These are phyloP conservation scores for Coelastrella sp. DNA, from an alignment of 139 green algal genomes.

Conservation along the genomic window DNA sequence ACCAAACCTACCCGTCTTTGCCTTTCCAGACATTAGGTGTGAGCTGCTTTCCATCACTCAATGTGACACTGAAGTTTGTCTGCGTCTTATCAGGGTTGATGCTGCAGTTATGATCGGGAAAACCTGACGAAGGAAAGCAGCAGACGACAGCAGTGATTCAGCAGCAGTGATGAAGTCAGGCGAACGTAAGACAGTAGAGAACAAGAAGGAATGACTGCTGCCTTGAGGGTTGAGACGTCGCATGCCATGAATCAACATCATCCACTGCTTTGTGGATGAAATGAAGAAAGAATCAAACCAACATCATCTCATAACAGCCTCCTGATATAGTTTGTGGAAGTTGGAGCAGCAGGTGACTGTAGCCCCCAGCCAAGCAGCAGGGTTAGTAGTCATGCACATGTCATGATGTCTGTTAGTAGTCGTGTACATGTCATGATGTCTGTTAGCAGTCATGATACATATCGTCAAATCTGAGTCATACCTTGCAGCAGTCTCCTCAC, in stretches of 20 bases:
- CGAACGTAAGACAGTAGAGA: background rate
- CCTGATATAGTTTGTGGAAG: too few relatives aligned
- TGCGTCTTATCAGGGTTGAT: conserved; percentile 91
- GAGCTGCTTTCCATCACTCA: conserved; percentile 30
- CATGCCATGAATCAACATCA: background rate
- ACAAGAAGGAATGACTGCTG: background rate
- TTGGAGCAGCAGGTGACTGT: too few relatives aligned
- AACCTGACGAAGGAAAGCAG: background rate
- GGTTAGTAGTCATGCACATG: too few relatives aligned
- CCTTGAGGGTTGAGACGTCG: background rate
- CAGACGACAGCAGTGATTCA: background rate
- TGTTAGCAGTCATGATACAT: too few relatives aligned
- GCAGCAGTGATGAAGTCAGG: background rate
- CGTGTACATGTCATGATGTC: background rate
- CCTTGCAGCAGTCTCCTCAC: conserved; percentile 16
- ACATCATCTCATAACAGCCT: background rate
- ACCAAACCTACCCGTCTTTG: conserved; percentile 39
- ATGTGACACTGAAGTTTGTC: conserved; percentile 72
- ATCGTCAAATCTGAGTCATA: too few relatives aligned
- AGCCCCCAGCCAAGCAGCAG: too few relatives aligned
- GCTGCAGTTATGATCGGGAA: conserved; percentile 66
- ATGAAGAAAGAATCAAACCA: background rate
- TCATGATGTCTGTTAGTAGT: background rate
- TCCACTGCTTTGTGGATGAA: background rate
- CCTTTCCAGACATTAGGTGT: conserved; percentile 41